Base-by-base conservation (phyloP, 352 stramenopile genomes). In the Phytophthora aleatoria region DNA sequence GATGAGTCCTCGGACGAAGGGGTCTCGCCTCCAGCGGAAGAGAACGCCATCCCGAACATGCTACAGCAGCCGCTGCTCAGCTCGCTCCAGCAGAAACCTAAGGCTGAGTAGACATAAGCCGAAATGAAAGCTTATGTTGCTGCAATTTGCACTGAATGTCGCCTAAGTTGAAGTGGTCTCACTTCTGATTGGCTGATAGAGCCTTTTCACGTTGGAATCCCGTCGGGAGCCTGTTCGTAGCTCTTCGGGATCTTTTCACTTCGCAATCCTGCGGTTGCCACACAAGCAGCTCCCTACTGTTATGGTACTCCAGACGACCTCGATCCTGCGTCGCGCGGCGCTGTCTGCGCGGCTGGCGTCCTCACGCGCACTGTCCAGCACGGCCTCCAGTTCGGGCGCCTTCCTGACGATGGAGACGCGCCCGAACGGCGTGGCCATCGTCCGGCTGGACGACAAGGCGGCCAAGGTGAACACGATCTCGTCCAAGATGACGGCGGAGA, bases 401-500 rank as follows among this genome's bases (percentile, higher is more conserved):
- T 98, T 91, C 73, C 71, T 94, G 51, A 96, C 92, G 50, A 80
- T 98, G 33, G 90, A 98, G 73, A 85, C 94, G 31, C 89, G 85
- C 20, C 53, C 76, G 3, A 83, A 94, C 49, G 93, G 93, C 53
- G 91, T 98, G 10, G 93, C 95, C 16, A 81, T 98, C 48, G 85
- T 98, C 63, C 88, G 90, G 16, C 89, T 98, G 61, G 93, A 98
- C 67, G 89, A 96, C 69, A 95, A 95, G 60, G 62, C 76, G 13
- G 85, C 95, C 65, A 95, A 92, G 54, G 91, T 98, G 50, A 98
- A 98, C 77, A 97, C 94, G 16, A 89, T 98, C 57, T 97, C 82
- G 65, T 91, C 95, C 73, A 92, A 90, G 48, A 83, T 98, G 61
- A 93, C 87, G 55, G 76, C 85, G 16, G 95, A 98, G 78, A 89